Base-by-base conservation (phyloP, 2,329 filamentous ascomycete genomes). In the Teratosphaeria destructans region DNA sequence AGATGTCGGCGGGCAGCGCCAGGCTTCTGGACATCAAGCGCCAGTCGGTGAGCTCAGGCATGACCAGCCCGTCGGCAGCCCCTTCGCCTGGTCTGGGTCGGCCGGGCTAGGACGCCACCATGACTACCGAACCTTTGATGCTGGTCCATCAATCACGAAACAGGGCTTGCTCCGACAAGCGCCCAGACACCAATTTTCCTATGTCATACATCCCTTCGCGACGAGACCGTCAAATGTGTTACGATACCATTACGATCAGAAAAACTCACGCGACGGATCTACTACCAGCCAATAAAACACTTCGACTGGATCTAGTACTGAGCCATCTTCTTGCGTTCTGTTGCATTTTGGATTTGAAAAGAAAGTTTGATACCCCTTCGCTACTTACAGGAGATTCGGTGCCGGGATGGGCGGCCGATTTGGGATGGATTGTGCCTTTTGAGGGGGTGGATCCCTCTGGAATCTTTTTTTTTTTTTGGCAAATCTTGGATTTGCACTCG, bases 1-100 rank as follows among this genome's bases (percentile, higher is more conserved):
- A 87, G 63, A 85, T 91, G 68, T 92, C 88, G 68, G 87, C 88
- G 53, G 89, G 89, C 56, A 92, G 87, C 68, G 88, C 88, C 11
- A 88, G 84, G 73, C 74, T 93, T 57, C 76, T 94, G 56, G 85
- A 91, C 26, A 57, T 64, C 23, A 59, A 59, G 52, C 60, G 62
- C 27, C 49, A 43, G 14, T 59, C 57, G 26, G 37, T 47, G 39
- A 59, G 60, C 8, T 52, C 43, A 14, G 35, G 35, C 35, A 54
- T 29, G 8, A 35, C 52, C 3, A 35, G 52, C 52, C 43, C 43
- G 29, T 32, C 29, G 16, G 16, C 43, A n/a, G 16, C 43, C 3
- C 43, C 16, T 19, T 49, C 43, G 43, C 43, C 43, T 49, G 16
- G 8, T 7, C 6, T 23, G 43, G 16, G 11, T 19, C 43, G 43